Percentiles rank a stretch among this genome's conserved stretches.
These are phyloP conservation scores for Pichia exigua DNA, from an alignment of 805 yeast species.

Conservation along the genomic window DNA sequence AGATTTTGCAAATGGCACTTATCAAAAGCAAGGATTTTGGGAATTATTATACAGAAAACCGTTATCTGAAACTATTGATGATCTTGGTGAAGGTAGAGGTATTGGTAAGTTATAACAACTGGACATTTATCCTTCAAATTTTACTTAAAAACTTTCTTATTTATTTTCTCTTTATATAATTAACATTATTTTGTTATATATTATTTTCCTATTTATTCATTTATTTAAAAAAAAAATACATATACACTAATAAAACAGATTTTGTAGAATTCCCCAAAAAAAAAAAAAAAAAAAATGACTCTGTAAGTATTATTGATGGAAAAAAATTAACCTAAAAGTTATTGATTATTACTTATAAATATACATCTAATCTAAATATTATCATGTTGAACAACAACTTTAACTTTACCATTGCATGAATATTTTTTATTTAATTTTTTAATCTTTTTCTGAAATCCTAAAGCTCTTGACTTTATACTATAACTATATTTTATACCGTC, in stretches of 20 bases:
- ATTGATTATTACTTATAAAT: neutral
- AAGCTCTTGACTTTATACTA: constrained; percentile 50
- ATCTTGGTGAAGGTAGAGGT: constrained; percentile 64
- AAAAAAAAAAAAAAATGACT: neutral
- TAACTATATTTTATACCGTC: constrained; percentile 53
- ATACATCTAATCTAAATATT: constrained; percentile 8
- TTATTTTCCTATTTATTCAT: constrained; percentile 2
- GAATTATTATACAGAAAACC: constrained; percentile 77
- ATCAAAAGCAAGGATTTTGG: constrained; percentile 59
- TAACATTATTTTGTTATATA: neutral
- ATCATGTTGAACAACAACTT: constrained; percentile 40
- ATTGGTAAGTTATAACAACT: constrained; percentile 30
- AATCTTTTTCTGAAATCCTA: constrained; percentile 51
- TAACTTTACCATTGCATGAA: constrained; percentile 40
- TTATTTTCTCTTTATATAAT: constrained; percentile 1
- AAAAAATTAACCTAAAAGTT: no score
- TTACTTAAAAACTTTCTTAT: neutral
- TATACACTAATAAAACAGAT: neutral
- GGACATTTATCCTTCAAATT: neutral
- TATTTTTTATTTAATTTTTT: constrained; percentile 44
- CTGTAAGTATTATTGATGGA: no score
- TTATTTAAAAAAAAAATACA: neutral
- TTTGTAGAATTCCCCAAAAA: no score
- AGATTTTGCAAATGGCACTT: constrained; percentile 24
- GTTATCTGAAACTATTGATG: constrained; percentile 67